phyloP scores from a whole-genome alignment of 2,329 filamentous ascomycete species.

The Fusarium cicatricum region DNA sequence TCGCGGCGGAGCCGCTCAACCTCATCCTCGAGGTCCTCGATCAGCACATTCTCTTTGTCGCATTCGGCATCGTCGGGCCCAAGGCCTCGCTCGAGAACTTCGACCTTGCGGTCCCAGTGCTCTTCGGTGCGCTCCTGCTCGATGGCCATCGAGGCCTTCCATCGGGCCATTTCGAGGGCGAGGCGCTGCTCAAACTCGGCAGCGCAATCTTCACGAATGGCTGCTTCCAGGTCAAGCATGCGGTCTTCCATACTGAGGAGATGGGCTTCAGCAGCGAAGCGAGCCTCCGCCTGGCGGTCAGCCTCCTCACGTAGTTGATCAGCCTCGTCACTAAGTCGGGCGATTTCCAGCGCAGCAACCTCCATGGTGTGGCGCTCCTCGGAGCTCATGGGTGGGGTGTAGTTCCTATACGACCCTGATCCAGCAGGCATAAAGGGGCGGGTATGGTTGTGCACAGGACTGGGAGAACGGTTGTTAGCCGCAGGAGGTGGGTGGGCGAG shows the following conservation, averaged over 20 bases:
- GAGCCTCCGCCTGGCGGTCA: conserved; percentile 73
- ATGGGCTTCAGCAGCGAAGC: conserved; percentile 76
- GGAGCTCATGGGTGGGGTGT: conserved; percentile 50
- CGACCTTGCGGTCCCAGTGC: conserved; percentile 88
- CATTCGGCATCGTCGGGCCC: conserved; percentile 57
- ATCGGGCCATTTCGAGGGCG: conserved; percentile 78
- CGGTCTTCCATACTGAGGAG: conserved; percentile 74
- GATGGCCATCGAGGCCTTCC: conserved; percentile 79
- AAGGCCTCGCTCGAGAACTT: conserved; percentile 63
- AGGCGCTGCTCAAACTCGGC: conserved; percentile 84
- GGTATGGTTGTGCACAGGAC: conserved; percentile 47
- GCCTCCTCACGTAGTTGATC: conserved; percentile 77
- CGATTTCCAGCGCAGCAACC: conserved; percentile 80
- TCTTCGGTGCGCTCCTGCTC: conserved; percentile 84
- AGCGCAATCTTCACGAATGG: conserved; percentile 88
- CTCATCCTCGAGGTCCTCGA: conserved; percentile 73
- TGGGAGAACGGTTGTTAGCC: conserved; percentile 37
- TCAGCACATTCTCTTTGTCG: conserved; percentile 68
- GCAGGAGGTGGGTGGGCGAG: conserved; percentile 48
- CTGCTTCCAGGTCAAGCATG: conserved; percentile 76
- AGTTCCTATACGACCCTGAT: conserved; percentile 48
- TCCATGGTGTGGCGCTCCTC: conserved; percentile 79
- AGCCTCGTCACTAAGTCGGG: conserved; percentile 75
- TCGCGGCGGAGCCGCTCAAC: conserved; percentile 74
- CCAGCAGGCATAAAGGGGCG: conserved; percentile 54